These are phyloP conservation scores for Coleophoma eucalyptorum DNA, from an alignment of 2,329 filamentous ascomycete species.

Conservation along the genomic window DNA sequence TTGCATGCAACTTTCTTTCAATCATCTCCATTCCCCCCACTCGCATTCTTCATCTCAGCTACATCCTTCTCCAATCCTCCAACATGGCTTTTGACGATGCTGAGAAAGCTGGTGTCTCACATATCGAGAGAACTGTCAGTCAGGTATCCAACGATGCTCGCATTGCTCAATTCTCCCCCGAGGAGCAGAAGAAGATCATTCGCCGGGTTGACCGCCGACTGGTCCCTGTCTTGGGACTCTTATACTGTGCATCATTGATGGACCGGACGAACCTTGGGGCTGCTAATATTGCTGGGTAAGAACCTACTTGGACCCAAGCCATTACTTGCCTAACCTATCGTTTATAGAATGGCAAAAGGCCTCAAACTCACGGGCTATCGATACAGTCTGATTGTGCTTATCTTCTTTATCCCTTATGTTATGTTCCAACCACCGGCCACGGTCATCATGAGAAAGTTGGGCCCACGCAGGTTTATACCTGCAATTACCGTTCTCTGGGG, in stretches of 20 bases:
- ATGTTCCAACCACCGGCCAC: constrained; percentile 69
- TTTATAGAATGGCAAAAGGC: not conserved
- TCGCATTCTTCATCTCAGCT: too few species aligned
- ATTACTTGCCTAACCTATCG: constrained; percentile 1
- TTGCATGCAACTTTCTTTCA: too few species aligned
- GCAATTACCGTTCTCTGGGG: constrained; percentile 40
- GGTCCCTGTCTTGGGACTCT: constrained; percentile 55
- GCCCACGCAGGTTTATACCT: constrained; percentile 52
- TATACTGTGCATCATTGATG: constrained; percentile 76
- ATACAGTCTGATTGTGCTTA: constrained; percentile 55
- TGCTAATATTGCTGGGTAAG: constrained; percentile 65
- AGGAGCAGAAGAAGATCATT: constrained; percentile 66
- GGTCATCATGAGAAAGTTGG: constrained; percentile 61
- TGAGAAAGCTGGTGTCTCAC: not conserved
- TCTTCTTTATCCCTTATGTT: constrained; percentile 72
- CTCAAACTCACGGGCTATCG: not conserved
- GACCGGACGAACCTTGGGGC: constrained; percentile 75
- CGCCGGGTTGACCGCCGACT: constrained; percentile 64
- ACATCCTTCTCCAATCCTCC: not conserved
- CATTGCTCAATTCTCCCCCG: not conserved
- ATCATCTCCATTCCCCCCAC: too few species aligned
- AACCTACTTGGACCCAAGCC: not conserved
- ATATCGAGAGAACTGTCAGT: not conserved
- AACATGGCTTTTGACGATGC: not conserved
- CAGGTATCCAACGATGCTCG: not conserved